Base-by-base conservation (phyloP, 225 moss, liverwort and hornwort species). In the Lunularia cruciata region DNA sequence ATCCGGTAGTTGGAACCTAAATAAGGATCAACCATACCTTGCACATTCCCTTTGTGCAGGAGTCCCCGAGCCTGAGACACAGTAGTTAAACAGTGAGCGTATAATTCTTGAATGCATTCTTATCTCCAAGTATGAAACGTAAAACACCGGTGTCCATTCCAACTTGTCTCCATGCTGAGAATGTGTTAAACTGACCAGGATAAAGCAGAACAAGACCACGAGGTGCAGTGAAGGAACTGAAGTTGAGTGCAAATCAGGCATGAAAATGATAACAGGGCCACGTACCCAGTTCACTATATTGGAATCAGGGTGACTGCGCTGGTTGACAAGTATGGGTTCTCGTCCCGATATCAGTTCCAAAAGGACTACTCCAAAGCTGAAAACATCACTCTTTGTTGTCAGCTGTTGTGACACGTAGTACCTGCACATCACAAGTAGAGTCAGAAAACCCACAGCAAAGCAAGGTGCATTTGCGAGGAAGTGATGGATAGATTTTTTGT, bases 301-400 rank as follows among this genome's bases (percentile, higher is more conserved):
- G 0, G 68, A 26, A 34, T 78, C 60, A 0, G 36, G 57, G 35
- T 0, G 20, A 16, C 45, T 37, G 10, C 68, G 70, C 18, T 71
- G 20, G 13, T 34, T 27, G 20, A 19, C 30, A n/a, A 64, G 43
- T 51, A 86, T 78, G 31, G 83, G 78, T 57, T 77, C 65, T 5
- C 78, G 82, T 20, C 82, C 74, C 5, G 81, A 71, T 51, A 87
- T 62, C 6, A 87, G 56, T 65, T 90, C 85, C 40, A 86, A 53
- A 9, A 84, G 74, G 6, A 84, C 82, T 4, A 87, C 72, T n/a
- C 85, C 87, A 55, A 87, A 90, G 78, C 88, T 83, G 47, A 71
- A 90, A 16, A 86, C 83, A 61, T 90, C 88, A 49, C 80, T 90
- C 30, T 79, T 88, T 40, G 66, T 55, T 0, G 88, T 82, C 66